phyloP scores from a whole-genome alignment of 352 stramenopile species.

The Phytophthora megakarya region DNA sequence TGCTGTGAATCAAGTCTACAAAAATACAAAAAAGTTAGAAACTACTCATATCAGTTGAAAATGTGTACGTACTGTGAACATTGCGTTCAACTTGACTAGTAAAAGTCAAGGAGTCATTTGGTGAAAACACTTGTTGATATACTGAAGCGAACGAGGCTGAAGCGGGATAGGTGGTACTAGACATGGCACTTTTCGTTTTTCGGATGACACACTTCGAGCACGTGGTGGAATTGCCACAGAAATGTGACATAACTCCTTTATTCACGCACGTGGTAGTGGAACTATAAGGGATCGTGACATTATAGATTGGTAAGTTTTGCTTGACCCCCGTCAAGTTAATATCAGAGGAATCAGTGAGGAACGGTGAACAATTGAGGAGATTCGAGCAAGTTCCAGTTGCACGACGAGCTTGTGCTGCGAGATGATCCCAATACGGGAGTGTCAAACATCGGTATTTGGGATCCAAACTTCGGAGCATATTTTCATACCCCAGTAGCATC shows the following conservation, averaged over 20 bases:
- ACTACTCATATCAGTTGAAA: not conserved
- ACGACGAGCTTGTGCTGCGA: constrained; percentile 32
- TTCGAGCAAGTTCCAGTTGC: constrained; percentile 32
- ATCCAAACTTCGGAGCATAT: constrained; percentile 65
- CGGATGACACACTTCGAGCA: constrained; percentile 50
- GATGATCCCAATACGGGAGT: constrained; percentile 65
- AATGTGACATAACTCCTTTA: constrained; percentile 40
- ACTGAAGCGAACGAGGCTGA: constrained; percentile 47
- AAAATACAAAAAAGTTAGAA: not conserved
- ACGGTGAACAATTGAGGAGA: constrained; percentile 43
- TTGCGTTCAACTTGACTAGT: constrained; percentile 40
- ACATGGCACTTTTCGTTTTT: constrained; percentile 5
- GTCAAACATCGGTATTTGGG: constrained; percentile 57
- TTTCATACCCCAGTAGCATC: constrained; percentile 67
- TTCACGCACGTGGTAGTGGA: constrained; percentile 39
- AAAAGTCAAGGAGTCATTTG: constrained; percentile 29
- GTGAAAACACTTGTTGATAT: constrained; percentile 52
- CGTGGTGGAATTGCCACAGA: constrained; percentile 44
- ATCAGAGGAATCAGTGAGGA: constrained; percentile 43
- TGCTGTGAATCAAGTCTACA: constrained; percentile 52
- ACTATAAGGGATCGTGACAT: constrained; percentile 9
- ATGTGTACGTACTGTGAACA: constrained; percentile 51
- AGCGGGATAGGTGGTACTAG: constrained; percentile 33
- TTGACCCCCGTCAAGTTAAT: constrained; percentile 21
- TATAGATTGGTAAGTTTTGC: constrained; percentile 24